Evolutionary conservation across 345 rosid genomes (phyloP), one percentile per base, ranked within the genome.

Genomic region (Brassica cretica): DNA sequence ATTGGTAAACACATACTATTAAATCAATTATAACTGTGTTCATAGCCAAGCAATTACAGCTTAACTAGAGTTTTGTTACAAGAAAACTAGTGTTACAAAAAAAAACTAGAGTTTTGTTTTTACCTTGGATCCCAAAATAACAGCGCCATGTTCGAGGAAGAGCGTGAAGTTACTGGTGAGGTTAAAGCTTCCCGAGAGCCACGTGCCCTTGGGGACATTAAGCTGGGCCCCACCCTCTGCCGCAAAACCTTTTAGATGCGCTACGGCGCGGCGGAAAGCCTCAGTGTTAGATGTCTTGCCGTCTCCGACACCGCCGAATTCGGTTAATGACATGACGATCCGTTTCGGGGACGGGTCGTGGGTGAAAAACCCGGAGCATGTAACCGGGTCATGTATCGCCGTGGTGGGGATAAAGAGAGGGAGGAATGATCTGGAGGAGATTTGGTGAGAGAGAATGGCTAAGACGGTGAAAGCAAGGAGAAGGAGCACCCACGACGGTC

Each of bases 101-200:
- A n/a, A n/a, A n/a, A 27, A 27, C 30, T 27, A 27, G 30, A 27
- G 30, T 27, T 27, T 5, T 18, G 5, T 5, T 15, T 59, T 24
- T 9, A 91, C 99, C 97, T 87, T 88, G 74, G 98, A 95, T 73
- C 96, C 99, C 79, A 95, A 78, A 79, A 95, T 86, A 16, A 90
- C 79, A 32, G 99, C 98, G 12, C 91, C 97, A 10, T 72, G 85
- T 56, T 93, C 86, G 12, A 95, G 96, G 24, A 91, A 95, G 80
- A 95, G 84, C 44, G 96, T 93, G 88, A 95, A 90, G 80, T 93
- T 88, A 70, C 94, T 91, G 74, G 99, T 95, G 64, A 95, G 88
- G 77, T 95, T 93, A 77, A 95, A 93, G 83, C 92, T 91, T 30
- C 99, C 99, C 0, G 99, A 87, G 21, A 95, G 81, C 98, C 97